phyloP scores from a whole-genome alignment of 352 stramenopile species.

The Blastocystis sp. region DNA sequence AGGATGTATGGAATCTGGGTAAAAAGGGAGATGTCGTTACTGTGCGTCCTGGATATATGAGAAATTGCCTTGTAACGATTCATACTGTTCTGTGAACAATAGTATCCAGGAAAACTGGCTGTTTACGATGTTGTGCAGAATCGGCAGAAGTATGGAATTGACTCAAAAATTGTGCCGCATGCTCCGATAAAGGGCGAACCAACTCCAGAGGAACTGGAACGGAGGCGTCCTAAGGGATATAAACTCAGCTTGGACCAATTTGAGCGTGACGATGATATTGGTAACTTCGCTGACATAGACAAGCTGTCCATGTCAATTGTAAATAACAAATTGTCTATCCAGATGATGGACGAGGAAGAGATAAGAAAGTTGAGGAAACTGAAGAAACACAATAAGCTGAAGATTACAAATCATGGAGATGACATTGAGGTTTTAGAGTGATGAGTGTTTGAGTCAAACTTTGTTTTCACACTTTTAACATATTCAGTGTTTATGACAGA shows the following conservation, averaged over 20 bases:
- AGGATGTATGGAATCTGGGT: constrained; percentile 47
- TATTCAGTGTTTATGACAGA: not conserved
- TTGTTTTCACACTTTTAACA: not conserved
- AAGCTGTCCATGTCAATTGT: constrained; percentile 21
- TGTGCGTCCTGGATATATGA: constrained; percentile 54
- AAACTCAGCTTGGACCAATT: constrained; percentile 37
- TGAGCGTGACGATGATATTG: constrained; percentile 27
- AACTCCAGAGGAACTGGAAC: constrained; percentile 37
- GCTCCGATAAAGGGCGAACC: constrained; percentile 24
- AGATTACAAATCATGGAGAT: constrained; percentile 39
- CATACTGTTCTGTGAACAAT: not conserved
- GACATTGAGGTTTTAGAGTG: not conserved
- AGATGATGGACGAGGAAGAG: not conserved
- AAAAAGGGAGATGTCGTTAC: constrained; percentile 49
- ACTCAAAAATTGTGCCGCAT: not conserved
- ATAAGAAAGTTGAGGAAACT: constrained; percentile 21
- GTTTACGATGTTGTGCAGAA: constrained; percentile 34
- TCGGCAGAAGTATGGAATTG: constrained; percentile 34
- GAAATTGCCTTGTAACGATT: constrained; percentile 37
- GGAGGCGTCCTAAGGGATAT: constrained; percentile 27
- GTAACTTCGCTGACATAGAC: constrained; percentile 39
- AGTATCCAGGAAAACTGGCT: constrained; percentile 38
- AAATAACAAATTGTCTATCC: constrained; percentile 36
- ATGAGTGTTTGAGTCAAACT: not conserved
- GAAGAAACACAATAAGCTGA: not conserved